Conservation (phyloP, 331 rosid genomes). For the Acacia pycnantha region DNA sequence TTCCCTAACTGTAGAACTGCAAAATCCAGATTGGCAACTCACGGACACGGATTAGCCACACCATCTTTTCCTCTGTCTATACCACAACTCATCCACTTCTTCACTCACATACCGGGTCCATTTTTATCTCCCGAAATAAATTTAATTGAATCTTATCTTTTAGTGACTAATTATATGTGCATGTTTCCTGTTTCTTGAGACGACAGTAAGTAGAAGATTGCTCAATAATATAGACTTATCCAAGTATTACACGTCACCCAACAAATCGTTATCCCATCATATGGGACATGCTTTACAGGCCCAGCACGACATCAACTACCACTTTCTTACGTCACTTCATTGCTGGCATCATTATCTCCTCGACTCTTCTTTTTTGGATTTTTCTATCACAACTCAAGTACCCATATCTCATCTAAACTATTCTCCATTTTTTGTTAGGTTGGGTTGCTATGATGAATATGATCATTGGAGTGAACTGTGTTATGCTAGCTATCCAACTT, state of each 20-base stretch:
- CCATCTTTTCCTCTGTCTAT: conserved; percentile 43
- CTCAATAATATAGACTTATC: conserved; percentile 28
- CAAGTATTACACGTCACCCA: conserved; percentile 32
- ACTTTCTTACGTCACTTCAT: conserved; percentile 13
- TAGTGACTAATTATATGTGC: neutral
- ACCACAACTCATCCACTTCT: neutral
- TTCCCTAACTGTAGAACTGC: neutral
- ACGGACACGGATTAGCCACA: conserved; percentile 51
- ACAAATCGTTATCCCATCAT: conserved; percentile 37
- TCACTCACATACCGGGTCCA: neutral
- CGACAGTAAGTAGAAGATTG: neutral
- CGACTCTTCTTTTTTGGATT: neutral
- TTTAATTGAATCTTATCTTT: neutral
- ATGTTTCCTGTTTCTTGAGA: neutral
- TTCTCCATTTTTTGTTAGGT: neutral
- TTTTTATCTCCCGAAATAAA: neutral
- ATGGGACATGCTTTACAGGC: conserved; percentile 20
- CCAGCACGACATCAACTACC: neutral
- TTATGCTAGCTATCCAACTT: neutral
- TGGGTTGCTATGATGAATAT: neutral
- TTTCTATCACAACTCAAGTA: neutral
- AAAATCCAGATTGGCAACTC: conserved; percentile 27
- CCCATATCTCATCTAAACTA: neutral
- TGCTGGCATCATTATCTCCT: conserved; percentile 30
- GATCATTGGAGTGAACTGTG: neutral